phyloP scores from a whole-genome alignment of 2,329 filamentous ascomycete genomes.

The Cercospora citrullina region DNA sequence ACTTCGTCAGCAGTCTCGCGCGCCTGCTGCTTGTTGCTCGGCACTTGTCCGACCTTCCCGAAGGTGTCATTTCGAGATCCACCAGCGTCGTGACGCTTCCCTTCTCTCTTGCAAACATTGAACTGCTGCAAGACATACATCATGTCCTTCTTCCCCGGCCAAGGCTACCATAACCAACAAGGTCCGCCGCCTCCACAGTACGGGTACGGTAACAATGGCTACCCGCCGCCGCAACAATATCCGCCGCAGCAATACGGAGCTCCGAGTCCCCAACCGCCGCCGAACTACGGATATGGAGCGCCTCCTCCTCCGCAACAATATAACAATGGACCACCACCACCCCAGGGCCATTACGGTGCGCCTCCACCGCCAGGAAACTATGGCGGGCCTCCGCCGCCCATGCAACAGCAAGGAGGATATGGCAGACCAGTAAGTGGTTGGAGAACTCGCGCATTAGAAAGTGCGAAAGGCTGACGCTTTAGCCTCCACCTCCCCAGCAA shows the following conservation, averaged over 20 bases:
- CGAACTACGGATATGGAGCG: conserved; percentile 44
- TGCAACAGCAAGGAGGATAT: conserved; percentile 25
- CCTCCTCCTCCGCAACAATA: conserved; percentile 44
- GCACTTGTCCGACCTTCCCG: neutral
- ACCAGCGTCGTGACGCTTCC: neutral
- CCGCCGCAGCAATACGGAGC: conserved; percentile 33
- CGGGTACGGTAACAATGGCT: conserved; percentile 26
- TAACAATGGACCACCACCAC: conserved; percentile 38
- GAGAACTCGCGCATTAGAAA: conserved; percentile 40
- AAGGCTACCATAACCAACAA: conserved; percentile 37
- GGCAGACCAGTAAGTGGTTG: conserved; percentile 48
- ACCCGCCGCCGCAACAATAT: conserved; percentile 37
- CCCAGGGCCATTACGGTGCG: conserved; percentile 27
- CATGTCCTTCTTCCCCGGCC: conserved; percentile 38
- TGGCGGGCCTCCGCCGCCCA: conserved; percentile 9
- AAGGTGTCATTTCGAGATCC: neutral
- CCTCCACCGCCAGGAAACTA: conserved; percentile 42
- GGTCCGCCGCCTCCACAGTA: conserved; percentile 30
- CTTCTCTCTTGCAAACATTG: neutral
- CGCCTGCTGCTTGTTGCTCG: neutral
- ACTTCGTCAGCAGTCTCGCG: neutral
- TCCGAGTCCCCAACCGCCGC: conserved; percentile 44
- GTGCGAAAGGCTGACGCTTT: conserved; percentile 22
- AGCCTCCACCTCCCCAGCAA: conserved; percentile 39
- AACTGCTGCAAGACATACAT: neutral